Conservation (phyloP, 371 early-diverging fungal genomes). For the Polyrhizophydium stewartii region DNA sequence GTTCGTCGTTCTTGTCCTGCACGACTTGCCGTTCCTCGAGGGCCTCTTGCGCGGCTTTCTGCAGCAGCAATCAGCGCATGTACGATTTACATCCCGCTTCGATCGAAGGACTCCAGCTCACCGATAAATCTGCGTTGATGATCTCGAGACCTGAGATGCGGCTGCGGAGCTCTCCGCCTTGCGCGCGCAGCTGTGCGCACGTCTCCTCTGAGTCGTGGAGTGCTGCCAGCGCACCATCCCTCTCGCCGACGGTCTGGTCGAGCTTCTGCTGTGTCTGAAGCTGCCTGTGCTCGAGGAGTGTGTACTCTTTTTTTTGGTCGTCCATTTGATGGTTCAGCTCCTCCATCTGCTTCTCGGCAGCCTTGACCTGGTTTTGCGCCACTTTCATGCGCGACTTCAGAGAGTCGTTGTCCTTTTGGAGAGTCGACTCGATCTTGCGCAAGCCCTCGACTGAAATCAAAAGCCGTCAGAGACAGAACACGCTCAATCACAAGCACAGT, state of each 20-base stretch:
- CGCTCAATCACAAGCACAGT: neutral
- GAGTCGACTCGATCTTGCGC: neutral
- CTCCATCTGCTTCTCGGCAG: neutral
- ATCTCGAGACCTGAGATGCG: neutral
- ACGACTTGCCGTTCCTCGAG: neutral
- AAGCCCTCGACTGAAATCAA: neutral
- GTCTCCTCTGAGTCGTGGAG: neutral
- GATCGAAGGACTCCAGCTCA: neutral
- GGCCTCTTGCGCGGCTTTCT: neutral
- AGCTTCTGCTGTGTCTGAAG: neutral
- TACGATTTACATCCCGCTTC: neutral
- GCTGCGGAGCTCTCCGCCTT: neutral
- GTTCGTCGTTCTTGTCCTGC: conserved; percentile 6
- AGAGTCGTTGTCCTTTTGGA: neutral
- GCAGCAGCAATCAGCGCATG: neutral
- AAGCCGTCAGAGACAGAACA: neutral
- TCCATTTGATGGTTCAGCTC: neutral
- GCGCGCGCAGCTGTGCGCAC: neutral
- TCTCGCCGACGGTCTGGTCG: neutral
- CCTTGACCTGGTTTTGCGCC: neutral
- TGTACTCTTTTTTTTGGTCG: neutral
- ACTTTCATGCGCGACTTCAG: neutral
- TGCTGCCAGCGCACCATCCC: neutral
- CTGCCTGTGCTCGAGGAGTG: neutral
- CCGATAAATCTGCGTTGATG: neutral